Evolutionary conservation across 2,329 filamentous ascomycete species (phyloP).

Genomic region (Fusarium tricinctum): DNA sequence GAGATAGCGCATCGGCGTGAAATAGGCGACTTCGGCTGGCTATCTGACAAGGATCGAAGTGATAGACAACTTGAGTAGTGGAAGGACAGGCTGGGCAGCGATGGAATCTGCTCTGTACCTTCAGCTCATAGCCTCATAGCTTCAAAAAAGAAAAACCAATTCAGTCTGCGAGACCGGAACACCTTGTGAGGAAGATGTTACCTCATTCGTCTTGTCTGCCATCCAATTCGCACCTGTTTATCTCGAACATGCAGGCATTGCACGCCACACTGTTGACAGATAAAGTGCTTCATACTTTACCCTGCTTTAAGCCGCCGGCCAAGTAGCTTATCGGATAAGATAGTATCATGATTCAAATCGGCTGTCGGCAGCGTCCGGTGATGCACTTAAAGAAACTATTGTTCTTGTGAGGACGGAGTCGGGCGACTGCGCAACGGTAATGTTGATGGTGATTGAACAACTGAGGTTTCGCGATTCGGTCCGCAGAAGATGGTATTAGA

Average conservation of each 20-base stretch:
- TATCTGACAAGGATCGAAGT: background rate
- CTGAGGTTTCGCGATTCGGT: background rate
- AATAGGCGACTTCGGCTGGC: slow-evolving; percentile 16
- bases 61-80: background rate
- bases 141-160: slow-evolving; percentile 1
- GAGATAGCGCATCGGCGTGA: slow-evolving; percentile 32
- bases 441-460: background rate
- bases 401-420: slow-evolving; percentile 23
- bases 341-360: slow-evolving; percentile 22
- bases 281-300: slow-evolving; percentile 18
- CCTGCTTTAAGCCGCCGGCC: slow-evolving; percentile 24
- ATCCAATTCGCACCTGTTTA: slow-evolving; percentile 42
- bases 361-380: slow-evolving; percentile 43
- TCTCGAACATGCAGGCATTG: slow-evolving; percentile 27
- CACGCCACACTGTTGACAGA: slow-evolving; percentile 20
- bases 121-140: background rate
- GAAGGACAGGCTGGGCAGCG: background rate
- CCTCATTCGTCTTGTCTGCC: slow-evolving; percentile 20
- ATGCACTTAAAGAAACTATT: slow-evolving; percentile 4
- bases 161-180: too few relatives aligned
- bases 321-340: slow-evolving; percentile 41
- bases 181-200: slow-evolving; percentile 3
- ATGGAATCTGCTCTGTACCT: slow-evolving; percentile 5
- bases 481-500: background rate
- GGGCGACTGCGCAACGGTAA: slow-evolving; percentile 32